These are phyloP conservation scores for Mycotypha africana DNA, from an alignment of 371 early-diverging fungal genomes.

Conservation along the genomic window DNA sequence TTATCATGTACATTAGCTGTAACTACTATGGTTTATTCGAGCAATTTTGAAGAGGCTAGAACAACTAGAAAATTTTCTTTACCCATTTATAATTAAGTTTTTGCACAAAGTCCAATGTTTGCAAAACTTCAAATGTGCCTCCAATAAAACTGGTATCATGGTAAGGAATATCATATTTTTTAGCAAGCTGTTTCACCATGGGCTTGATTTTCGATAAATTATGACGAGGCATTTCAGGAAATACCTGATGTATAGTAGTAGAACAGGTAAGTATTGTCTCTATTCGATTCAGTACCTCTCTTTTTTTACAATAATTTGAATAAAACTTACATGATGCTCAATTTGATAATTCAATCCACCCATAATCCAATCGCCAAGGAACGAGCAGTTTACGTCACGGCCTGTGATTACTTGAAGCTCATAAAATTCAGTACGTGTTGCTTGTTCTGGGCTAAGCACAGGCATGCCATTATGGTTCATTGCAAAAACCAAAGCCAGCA, in stretches of 20 bases:
- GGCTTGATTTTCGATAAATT: constrained; percentile 57
- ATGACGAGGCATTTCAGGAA: constrained; percentile 81
- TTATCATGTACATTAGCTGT: too few relatives aligned
- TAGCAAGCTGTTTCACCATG: constrained; percentile 59
- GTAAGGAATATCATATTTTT: constrained; percentile 64
- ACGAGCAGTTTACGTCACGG: constrained; percentile 60
- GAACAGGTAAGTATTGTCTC: too few relatives aligned
- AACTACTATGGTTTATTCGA: too few relatives aligned
- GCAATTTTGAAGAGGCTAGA: too few relatives aligned
- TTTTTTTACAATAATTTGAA: not conserved
- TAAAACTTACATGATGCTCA: constrained; percentile 55
- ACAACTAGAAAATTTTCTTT: constrained; percentile 25
- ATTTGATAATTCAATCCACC: constrained; percentile 83
- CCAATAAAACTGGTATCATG: constrained; percentile 60
- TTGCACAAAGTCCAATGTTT: constrained; percentile 52
- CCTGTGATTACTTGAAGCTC: constrained; percentile 74
- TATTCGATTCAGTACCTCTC: too few relatives aligned
- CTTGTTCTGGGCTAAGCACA: constrained; percentile 61
- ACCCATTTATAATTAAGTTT: constrained; percentile 46
- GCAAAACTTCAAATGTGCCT: constrained; percentile 68
- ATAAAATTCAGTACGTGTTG: constrained; percentile 66
- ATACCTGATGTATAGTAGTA: constrained; percentile 35
- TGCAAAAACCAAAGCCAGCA: constrained; percentile 73
- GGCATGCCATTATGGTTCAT: constrained; percentile 90
- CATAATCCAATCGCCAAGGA: constrained; percentile 72